A percentile compares a stretch with the other conserved stretches of the same genome.
phyloP scores from a whole-genome alignment of 305 asterid genomes.

The Lippia alba region DNA sequence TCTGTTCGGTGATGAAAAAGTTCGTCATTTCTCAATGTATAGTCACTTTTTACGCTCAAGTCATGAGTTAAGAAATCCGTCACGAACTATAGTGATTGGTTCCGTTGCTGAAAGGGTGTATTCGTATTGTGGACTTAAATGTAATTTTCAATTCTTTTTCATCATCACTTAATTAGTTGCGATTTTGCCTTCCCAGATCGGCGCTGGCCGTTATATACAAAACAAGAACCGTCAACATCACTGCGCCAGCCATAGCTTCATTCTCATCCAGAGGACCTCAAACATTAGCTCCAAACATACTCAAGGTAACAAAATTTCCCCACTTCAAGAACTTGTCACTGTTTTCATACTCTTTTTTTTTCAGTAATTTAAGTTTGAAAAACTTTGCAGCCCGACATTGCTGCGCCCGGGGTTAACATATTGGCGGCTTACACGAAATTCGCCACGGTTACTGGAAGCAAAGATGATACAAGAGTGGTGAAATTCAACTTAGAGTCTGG shows the following conservation, averaged over 20 bases:
- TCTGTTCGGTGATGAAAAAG: too few relatives aligned
- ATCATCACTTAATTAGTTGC: too few relatives aligned
- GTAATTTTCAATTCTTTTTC: too few relatives aligned
- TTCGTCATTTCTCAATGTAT: too few relatives aligned
- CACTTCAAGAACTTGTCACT: background rate
- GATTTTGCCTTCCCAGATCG: constrained; percentile 38
- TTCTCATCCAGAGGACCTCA: constrained; percentile 96
- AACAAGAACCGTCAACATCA: constrained; percentile 41
- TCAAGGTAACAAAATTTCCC: constrained; percentile 60
- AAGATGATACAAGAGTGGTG: constrained; percentile 46
- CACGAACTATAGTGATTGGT: too few relatives aligned
- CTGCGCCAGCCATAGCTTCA: constrained; percentile 59
- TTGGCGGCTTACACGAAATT: constrained; percentile 63
- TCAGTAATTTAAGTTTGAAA: background rate
- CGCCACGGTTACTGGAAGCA: constrained; percentile 33
- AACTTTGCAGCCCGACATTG: constrained; percentile 68
- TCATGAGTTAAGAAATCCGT: too few relatives aligned
- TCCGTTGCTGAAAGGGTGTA: too few relatives aligned
- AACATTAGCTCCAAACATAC: constrained; percentile 48
- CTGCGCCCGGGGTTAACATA: constrained; percentile 84
- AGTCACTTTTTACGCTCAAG: too few relatives aligned
- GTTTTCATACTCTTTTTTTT: background rate
- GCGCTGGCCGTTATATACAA: constrained; percentile 62
- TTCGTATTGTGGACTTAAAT: too few relatives aligned
- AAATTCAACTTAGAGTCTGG: constrained; percentile 63